Evolutionary conservation across 306 rosid species (phyloP), one percentile per base, ranked within the genome.

Genomic region (Trifolium fragiferum): DNA sequence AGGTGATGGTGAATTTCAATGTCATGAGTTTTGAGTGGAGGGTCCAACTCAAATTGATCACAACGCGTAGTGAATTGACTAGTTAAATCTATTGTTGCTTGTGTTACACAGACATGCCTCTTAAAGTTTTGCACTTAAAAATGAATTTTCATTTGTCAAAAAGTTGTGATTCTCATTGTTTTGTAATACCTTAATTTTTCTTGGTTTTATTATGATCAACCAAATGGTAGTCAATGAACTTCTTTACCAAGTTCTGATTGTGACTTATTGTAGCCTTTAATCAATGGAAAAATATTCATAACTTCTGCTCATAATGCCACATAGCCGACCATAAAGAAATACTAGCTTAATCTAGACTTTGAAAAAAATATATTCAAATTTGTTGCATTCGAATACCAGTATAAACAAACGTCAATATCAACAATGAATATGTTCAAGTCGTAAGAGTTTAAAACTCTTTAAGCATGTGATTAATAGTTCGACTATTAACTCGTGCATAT

Each of bases 21-120:
- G 82, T 66, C 76, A 74, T n/a, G n/a, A n/a, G 64, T 57, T 62
- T 68, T 73, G 66, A 72, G 86, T 81, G 96, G 85, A 80, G 86
- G 84, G 91, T 87, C 92, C 89, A 85, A 69, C 49, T 79, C 71
- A 69, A 82, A 70, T 83, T 43, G 79, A 82, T 84, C 66, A 47
- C 65, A 72, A 67, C 89, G 83, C 81, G 85, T 75, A 66, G 50
- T 14, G 72, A 87, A 85, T 87, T 76, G 88, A 87, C 90, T 62
- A 15, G 60, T 64, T 75, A 61, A 81, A 68, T 84, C 76, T 80
- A 65, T 72, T 69, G 78, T 80, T 87, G 85, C 86, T 84, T 84
- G 77, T 78, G 79, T 66, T 78, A 80, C 77, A 76, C 78, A 80
- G 79, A 81, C 88, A 80, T 84, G 76, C 75, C 61, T 74, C 79